phyloP scores from a whole-genome alignment of 2,329 filamentous ascomycete genomes.

The Penicillium brevicompactum region DNA sequence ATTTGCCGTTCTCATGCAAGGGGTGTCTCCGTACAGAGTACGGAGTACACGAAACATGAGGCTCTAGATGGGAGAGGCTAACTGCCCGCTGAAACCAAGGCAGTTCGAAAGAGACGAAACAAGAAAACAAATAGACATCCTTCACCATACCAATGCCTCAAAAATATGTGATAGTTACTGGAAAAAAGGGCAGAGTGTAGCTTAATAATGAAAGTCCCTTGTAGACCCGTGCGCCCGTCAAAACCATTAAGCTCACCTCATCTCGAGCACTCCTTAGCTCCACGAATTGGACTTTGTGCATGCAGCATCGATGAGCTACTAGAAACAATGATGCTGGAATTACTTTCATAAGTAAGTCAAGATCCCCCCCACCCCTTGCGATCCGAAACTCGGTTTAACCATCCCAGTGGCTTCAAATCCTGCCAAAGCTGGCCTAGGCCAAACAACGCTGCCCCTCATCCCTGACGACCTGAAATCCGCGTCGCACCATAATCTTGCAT shows the following conservation, averaged over 20 bases:
- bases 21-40: too few species aligned
- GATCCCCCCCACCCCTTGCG: background rate
- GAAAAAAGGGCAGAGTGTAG: background rate
- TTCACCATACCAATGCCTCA: too few species aligned
- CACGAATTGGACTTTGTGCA: conserved; percentile 5
- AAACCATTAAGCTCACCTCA: conserved; percentile 10
- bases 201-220: conserved; percentile 10
- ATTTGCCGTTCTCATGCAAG: too few species aligned
- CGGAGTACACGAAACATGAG: too few species aligned
- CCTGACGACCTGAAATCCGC: conserved; percentile 40
- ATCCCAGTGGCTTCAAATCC: conserved; percentile 40
- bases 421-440: conserved; percentile 41
- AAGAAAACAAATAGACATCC: too few species aligned
- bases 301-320: background rate
- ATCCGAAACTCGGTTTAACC: conserved; percentile 3
- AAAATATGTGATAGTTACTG: too few species aligned
- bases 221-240: conserved; percentile 13
- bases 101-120: too few species aligned
- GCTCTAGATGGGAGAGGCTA: too few species aligned
- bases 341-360: conserved; percentile 3
- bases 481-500: conserved; percentile 42
- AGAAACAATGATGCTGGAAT: background rate
- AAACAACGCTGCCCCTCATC: conserved; percentile 43
- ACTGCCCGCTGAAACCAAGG: too few species aligned
- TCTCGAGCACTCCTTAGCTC: conserved; percentile 1